phyloP scores from a whole-genome alignment of 306 rosid genomes.

The Corylus americana region DNA sequence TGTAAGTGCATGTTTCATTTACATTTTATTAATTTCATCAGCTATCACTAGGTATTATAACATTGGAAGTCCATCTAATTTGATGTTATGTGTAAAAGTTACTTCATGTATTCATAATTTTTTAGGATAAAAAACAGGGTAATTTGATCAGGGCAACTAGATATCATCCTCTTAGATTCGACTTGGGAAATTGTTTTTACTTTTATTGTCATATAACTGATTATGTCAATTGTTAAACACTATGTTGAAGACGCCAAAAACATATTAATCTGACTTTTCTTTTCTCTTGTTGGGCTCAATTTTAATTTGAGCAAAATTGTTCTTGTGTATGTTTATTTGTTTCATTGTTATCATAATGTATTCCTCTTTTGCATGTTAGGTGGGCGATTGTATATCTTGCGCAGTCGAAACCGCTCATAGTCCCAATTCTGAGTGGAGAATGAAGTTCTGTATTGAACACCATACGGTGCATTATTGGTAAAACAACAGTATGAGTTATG shows the following conservation, averaged over 20 bases:
- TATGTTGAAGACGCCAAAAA: not conserved
- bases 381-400: conserved; percentile 99
- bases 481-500: conserved; percentile 30
- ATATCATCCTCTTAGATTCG: not conserved
- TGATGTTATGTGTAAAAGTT: not conserved
- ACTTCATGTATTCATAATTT: not conserved
- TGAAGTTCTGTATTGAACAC: conserved; percentile 31
- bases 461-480: conserved; percentile 28
- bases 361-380: conserved; percentile 47
- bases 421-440: conserved; percentile 78
- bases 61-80: not conserved
- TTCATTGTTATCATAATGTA: conserved; percentile 1
- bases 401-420: conserved; percentile 95
- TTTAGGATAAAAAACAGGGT: too few species aligned
- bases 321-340: not conserved
- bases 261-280: not conserved
- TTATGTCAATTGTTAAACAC: not conserved
- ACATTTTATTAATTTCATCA: not conserved
- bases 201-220: not conserved
- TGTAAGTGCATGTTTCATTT: conserved; percentile 52
- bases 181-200: not conserved
- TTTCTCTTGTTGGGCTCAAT: not conserved
- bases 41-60: not conserved
- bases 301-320: conserved; percentile 6
- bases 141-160: not conserved